A percentile compares a stretch with the other conserved stretches of the same genome.
phyloP scores from a whole-genome alignment of 345 rosid genomes.

The Lenwebbia sp. region DNA sequence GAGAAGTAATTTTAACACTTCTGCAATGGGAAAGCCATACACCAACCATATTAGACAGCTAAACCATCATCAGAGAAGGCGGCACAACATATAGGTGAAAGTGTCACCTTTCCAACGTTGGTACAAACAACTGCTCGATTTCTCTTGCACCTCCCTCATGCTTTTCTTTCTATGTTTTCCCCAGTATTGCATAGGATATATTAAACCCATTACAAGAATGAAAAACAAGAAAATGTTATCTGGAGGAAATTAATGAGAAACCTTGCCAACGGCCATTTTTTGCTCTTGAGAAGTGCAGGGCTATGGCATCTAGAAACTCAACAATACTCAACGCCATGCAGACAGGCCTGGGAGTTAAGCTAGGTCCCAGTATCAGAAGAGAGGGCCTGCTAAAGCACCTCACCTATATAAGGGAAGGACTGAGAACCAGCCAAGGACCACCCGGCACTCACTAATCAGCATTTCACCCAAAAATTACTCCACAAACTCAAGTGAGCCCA shows the following conservation, averaged over 20 bases:
- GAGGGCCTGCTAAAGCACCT: background rate
- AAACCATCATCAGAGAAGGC: background rate
- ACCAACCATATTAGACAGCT: background rate
- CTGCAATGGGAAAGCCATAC: background rate
- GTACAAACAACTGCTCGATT: background rate
- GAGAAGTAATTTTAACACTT: background rate
- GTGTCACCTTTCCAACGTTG: background rate
- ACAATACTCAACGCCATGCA: background rate
- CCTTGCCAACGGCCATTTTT: background rate
- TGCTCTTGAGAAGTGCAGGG: background rate
- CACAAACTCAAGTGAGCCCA: background rate
- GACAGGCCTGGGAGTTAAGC: background rate
- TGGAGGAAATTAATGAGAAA: background rate
- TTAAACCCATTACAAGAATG: background rate
- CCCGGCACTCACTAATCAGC: background rate
- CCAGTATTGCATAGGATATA: background rate
- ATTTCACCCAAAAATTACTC: background rate
- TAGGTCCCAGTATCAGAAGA: background rate
- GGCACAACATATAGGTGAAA: background rate
- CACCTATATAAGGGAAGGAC: background rate
- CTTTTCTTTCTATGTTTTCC: background rate
- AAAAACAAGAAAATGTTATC: background rate
- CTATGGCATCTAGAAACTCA: background rate
- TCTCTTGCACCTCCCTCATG: background rate
- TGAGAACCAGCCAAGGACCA: background rate